Evolutionary conservation across 2,329 filamentous ascomycete genomes (phyloP), one percentile per base, ranked within the genome.

Genomic region (Cucurbitaria berberidis): DNA sequence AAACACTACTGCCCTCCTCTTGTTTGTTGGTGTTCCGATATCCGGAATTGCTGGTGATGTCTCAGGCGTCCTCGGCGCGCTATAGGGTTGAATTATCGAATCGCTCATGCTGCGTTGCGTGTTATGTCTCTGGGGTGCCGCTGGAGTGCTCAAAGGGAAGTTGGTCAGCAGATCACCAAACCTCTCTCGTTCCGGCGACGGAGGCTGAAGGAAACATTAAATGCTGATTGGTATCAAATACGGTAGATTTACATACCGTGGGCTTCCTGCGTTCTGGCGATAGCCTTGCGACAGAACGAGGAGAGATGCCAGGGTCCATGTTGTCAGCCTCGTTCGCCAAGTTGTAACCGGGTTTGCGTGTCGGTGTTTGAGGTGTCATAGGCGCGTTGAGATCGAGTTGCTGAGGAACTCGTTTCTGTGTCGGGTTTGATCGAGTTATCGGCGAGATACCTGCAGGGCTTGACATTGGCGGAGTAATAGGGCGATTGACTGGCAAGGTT

Each of bases 71-170:
- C 51, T 45, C 8, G 57, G 52, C 13, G 47, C 41, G 6, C 57
- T 47, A 29, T 66, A 63, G 13, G 57, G 55, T 11, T 63, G 48
- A 19, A 71, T 55, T 24, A 57, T 59, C 3, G 64, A 64, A 16
- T 71, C 68, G 48, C 63, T 68, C 49, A 66, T 62, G 35, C 64
- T 68, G 13, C 67, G 67, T 39, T 63, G 61, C 9, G 61, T 57
- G 34, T 60, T 50, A 41, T 54, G 50, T 26, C 55, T 56, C 44
- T 56, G 49, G 13, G 63, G 60, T 26, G 58, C 48, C 13, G 59
- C 59, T 26, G 63, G 61, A 16, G 57, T 66, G 30, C 55, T 60
- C 16, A 65, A 51, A 16, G 66, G 66, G 34, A 69, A 65, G n/a
- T 60, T 62, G 8, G 60, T 67, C 19, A 63, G 55, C 48, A 71